Conservation (phyloP, 148 eudicot genomes). For the Camellia granthamiana region DNA sequence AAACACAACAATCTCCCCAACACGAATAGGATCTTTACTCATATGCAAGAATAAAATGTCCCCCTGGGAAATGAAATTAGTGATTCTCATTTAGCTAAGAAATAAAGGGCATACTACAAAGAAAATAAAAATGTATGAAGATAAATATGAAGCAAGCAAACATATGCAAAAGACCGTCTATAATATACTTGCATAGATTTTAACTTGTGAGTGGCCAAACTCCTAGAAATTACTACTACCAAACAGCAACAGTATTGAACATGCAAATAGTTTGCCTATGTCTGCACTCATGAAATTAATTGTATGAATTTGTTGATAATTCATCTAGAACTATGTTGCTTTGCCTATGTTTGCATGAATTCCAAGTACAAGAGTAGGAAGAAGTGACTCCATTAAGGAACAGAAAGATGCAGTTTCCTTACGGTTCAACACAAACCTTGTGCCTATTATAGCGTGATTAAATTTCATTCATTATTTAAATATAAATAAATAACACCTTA, state of each 20-base stretch:
- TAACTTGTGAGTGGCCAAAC: neutral
- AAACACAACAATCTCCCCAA: conserved; percentile 84
- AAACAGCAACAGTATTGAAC: neutral
- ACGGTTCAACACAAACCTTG: neutral
- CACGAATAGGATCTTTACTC: conserved; percentile 72
- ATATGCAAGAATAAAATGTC: conserved; percentile 76
- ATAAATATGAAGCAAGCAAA: neutral
- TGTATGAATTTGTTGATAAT: neutral
- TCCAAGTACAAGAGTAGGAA: neutral
- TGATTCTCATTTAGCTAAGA: neutral
- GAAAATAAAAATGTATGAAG: neutral
- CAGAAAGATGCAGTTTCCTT: neutral
- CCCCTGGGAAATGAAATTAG: conserved; percentile 49
- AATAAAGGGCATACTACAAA: neutral
- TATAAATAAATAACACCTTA: neutral
- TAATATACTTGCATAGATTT: neutral
- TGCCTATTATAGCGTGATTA: neutral
- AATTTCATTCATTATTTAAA: neutral
- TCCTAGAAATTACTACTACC: neutral
- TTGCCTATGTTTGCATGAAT: neutral
- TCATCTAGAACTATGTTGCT: neutral
- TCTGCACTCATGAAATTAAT: neutral
- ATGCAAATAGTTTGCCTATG: neutral
- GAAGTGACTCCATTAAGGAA: neutral
- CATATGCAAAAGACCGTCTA: neutral